Base-by-base conservation (phyloP, 2,329 filamentous ascomycete species). In the Aureobasidium sp. region DNA sequence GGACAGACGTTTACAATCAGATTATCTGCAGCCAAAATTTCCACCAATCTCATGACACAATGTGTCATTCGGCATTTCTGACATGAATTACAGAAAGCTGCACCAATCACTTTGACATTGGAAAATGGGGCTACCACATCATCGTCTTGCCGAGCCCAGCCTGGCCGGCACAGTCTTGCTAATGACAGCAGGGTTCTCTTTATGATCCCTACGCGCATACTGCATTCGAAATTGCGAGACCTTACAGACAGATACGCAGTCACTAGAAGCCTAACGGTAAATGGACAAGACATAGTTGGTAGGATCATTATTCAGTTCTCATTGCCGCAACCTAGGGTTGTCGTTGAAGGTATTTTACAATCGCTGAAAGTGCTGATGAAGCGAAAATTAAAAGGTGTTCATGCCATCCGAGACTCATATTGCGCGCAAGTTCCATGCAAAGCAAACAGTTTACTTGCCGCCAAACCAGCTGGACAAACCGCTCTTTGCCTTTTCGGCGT, bases 401-500 rank as follows among this genome's bases (percentile, higher is more conserved):
- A 44, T 60, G 47, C 36, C 57, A 36, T 60, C 57, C 55, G 55
- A 49, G 44, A 49, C 32, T 49, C 55, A 32, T 59, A 25, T 34
- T 34, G 45, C 45, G 49, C 49, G 34, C 34, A 37, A 14, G 34
- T 3, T 37, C 21, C 21, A 37, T 37, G 10, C 11, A 21, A 21
- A 21, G 21, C 21, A 21, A 21, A 21, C 21, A 60, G 55, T 61
- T 59, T 70, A 70, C 64, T 71, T 71, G 42, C 66, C 62, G 45
- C 82, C 82, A 70, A 97, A 96, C 92, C 91, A 97, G 73, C 88
- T 84, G 45, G 88, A 89, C 69, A 96, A 75, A 66, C 88, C 88
- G 69, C 85, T 84, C 85, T 96, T 96, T 48, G 91, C 89, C 79
- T 96, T 88, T 57, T 85, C 76, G 4, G 91, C 85, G 66, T 86